Conservation (phyloP, 208 protist species). For the Vickermania spadyakhi region DNA sequence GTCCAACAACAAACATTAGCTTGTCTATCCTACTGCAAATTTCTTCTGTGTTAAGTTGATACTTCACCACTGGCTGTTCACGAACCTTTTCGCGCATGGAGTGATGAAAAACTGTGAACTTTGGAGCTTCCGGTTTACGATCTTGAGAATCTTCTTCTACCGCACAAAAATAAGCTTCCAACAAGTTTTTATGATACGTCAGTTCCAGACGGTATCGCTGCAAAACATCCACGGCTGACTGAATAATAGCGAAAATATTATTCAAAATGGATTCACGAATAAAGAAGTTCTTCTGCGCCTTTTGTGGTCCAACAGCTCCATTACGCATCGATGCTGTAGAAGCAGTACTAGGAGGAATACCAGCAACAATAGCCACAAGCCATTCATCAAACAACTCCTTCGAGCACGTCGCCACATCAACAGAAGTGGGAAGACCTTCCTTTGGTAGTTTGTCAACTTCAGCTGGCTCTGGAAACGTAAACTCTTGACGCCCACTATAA, state of each 20-base stretch:
- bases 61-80: constrained; percentile 22
- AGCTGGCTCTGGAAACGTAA: not conserved
- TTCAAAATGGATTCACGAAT: constrained; percentile 16
- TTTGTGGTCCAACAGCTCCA: constrained; percentile 1
- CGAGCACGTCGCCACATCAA: constrained; percentile 27
- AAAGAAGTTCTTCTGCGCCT: constrained; percentile 14
- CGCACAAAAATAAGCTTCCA: constrained; percentile 53
- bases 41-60: constrained; percentile 14
- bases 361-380: constrained; percentile 28
- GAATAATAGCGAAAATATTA: constrained; percentile 24
- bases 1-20: constrained; percentile 34
- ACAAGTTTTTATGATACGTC: constrained; percentile 17
- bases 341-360: constrained; percentile 21
- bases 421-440: not conserved
- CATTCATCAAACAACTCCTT: constrained; percentile 21
- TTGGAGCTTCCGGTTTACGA: constrained; percentile 5
- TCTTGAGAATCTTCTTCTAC: constrained; percentile 39
- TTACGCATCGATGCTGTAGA: constrained; percentile 5
- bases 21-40: constrained; percentile 34
- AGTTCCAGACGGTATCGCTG: constrained; percentile 16
- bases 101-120: constrained; percentile 32
- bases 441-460: not conserved
- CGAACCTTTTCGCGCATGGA: constrained; percentile 31
- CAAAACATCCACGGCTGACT: constrained; percentile 22
- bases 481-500: not conserved